Conservation (phyloP, 2,329 filamentous ascomycete species). For the Colletotrichum echinochloae region DNA sequence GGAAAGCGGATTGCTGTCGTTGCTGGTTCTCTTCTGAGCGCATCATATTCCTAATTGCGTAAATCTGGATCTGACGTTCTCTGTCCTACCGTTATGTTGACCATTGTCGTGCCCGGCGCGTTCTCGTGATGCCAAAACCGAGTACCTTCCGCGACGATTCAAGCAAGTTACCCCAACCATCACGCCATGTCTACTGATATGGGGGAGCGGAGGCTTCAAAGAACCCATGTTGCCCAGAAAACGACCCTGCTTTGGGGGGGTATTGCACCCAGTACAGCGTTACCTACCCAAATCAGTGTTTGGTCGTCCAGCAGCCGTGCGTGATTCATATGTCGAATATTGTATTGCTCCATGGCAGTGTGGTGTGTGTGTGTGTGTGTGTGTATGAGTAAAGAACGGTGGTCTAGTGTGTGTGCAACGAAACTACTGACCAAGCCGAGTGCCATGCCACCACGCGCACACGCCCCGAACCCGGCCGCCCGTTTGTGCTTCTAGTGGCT, state of each 20-base stretch:
- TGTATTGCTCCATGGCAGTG: not conserved
- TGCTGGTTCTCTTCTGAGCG: conserved; percentile 1
- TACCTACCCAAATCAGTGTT: not conserved
- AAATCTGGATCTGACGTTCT: conserved; percentile 4
- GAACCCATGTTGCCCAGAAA: conserved; percentile 27
- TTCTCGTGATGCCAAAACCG: not conserved
- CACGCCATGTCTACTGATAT: conserved; percentile 23
- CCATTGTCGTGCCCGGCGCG: not conserved
- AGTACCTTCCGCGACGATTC: not conserved
- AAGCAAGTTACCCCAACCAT: conserved; percentile 28
- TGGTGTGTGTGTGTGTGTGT: too few species aligned
- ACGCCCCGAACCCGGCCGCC: conserved; percentile 23
- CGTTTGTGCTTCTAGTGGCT: conserved; percentile 37
- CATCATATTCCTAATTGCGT: not conserved
- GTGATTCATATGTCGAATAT: not conserved
- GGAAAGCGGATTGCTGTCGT: not conserved
- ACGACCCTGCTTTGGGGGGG: not conserved
- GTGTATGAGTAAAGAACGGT: not conserved
- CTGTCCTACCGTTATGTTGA: conserved; percentile 1
- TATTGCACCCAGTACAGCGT: conserved; percentile 1
- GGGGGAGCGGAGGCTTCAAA: conserved; percentile 1
- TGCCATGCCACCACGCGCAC: conserved; percentile 16
- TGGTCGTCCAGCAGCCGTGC: not conserved
- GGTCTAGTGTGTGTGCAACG: not conserved
- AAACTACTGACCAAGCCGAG: not conserved